Conservation (phyloP, 208 protist genomes). For the Trypanosoma cruzi region DNA sequence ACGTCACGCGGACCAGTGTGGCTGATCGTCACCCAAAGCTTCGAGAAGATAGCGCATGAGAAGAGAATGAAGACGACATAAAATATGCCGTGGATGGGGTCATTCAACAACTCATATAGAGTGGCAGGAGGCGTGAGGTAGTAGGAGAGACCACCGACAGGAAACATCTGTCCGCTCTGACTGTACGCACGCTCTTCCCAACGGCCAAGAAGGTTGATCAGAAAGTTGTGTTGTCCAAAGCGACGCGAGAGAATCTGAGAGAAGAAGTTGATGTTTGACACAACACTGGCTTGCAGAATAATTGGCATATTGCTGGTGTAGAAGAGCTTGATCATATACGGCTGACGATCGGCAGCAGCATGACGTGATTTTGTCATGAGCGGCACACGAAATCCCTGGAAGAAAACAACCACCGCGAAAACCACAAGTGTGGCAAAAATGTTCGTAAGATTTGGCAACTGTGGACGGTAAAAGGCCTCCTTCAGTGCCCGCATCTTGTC, state of each 20-base stretch:
- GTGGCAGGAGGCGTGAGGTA: conserved; percentile 98
- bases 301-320: conserved; percentile 99
- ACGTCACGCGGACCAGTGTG: conserved; percentile 97
- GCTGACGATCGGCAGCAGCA: conserved; percentile 73
- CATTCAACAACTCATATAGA: conserved; percentile 93
- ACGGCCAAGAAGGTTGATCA: conserved; percentile 97
- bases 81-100: conserved; percentile 98
- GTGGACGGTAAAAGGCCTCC: conserved; percentile 99
- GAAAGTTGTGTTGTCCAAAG: conserved; percentile 97
- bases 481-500: conserved; percentile 98
- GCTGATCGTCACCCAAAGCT: conserved; percentile 98
- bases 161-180: conserved; percentile 79
- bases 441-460: conserved; percentile 99
- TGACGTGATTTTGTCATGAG: conserved; percentile 93
- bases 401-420: conserved; percentile 99
- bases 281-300: conserved; percentile 99
- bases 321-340: conserved; percentile 99
- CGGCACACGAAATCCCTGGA: conserved; percentile 99
- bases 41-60: conserved; percentile 99
- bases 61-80: conserved; percentile 98
- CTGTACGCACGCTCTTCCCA: conserved; percentile 94
- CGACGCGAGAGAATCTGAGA: conserved; percentile 99
- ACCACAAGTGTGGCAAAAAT: conserved; percentile 99
- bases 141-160: conserved; percentile 98
- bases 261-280: conserved; percentile 99